Evolutionary conservation across 1,284 basidiomycete species (phyloP).

Genomic region (Malassezia equina): DNA sequence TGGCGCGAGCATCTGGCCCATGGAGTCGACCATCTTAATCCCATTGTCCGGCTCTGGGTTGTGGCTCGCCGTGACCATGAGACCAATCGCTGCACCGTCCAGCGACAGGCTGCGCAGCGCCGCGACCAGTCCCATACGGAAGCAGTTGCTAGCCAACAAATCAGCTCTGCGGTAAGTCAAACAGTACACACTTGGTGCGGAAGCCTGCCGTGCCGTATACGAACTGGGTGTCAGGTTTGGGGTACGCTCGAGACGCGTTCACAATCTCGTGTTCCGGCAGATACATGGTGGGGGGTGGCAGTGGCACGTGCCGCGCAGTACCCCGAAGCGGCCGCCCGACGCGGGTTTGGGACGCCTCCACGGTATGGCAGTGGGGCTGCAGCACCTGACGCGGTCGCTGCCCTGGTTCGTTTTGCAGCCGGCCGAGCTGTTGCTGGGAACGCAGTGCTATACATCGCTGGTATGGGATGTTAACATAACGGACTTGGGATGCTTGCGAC

Average conservation of each 20-base stretch:
- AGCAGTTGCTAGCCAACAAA: constrained; percentile 80
- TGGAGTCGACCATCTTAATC: constrained; percentile 92
- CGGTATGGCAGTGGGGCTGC: constrained; percentile 50
- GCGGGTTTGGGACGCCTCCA: neutral
- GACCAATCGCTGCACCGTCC: constrained; percentile 80
- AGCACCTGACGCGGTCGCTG: constrained; percentile 53
- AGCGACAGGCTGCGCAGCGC: constrained; percentile 79
- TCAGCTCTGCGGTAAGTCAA: constrained; percentile 51
- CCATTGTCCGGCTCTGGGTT: constrained; percentile 99
- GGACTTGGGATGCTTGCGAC: constrained; percentile 77
- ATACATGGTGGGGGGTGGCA: neutral
- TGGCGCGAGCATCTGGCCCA: constrained; percentile 96
- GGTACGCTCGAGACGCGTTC: constrained; percentile 44
- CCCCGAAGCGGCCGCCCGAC: neutral
- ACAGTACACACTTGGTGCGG: constrained; percentile 58
- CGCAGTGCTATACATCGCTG: constrained; percentile 74
- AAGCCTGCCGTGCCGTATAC: constrained; percentile 93
- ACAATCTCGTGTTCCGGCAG: neutral
- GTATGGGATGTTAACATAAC: constrained; percentile 76
- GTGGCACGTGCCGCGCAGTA: neutral
- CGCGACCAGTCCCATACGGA: constrained; percentile 82
- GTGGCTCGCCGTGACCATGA: constrained; percentile 98
- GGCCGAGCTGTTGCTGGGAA: constrained; percentile 68
- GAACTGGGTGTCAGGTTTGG: constrained; percentile 53
- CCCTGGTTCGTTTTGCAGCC: constrained; percentile 73